phyloP scores from a whole-genome alignment of 176 grass and related monocot species.

The Puya raimondii region DNA sequence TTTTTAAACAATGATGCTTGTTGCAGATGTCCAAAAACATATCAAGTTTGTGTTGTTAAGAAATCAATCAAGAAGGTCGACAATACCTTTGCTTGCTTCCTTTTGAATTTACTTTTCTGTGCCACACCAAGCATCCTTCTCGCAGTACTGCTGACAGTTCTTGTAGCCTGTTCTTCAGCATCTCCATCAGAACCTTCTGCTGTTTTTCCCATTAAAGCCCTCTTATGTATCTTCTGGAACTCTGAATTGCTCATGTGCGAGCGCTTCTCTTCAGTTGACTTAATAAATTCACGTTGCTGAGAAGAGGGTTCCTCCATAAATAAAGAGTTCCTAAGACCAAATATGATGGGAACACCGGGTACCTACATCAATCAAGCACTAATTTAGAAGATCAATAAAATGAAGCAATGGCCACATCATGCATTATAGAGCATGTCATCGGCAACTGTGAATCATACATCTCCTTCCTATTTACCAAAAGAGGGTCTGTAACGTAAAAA shows the following conservation, averaged over 20 bases:
- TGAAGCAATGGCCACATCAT: neutral
- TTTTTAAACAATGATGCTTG: neutral
- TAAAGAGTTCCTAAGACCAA: slow-evolving; percentile 57
- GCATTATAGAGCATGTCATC: neutral
- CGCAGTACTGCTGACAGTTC: slow-evolving; percentile 24
- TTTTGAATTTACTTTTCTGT: slow-evolving; percentile 70
- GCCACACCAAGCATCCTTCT: slow-evolving; percentile 29
- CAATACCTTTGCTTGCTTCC: slow-evolving; percentile 63
- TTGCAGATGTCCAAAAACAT: neutral
- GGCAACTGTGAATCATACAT: neutral
- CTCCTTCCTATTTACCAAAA: no score
- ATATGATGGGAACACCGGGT: slow-evolving; percentile 78
- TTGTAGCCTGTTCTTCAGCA: slow-evolving; percentile 19
- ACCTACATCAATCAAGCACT: slow-evolving; percentile 29
- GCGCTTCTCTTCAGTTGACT: slow-evolving; percentile 49
- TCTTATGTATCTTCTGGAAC: slow-evolving; percentile 41
- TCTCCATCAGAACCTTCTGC: slow-evolving; percentile 21
- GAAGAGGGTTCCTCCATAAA: slow-evolving; percentile 65
- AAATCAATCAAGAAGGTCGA: neutral
- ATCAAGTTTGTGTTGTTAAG: neutral
- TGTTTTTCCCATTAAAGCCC: slow-evolving; percentile 19
- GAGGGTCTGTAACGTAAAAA: no score
- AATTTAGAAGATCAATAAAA: neutral
- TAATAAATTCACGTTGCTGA: slow-evolving; percentile 52
- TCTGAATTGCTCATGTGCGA: slow-evolving; percentile 61